These are phyloP conservation scores for Malassezia cuniculi DNA, from an alignment of 1,284 basidiomycete genomes.

Conservation along the genomic window DNA sequence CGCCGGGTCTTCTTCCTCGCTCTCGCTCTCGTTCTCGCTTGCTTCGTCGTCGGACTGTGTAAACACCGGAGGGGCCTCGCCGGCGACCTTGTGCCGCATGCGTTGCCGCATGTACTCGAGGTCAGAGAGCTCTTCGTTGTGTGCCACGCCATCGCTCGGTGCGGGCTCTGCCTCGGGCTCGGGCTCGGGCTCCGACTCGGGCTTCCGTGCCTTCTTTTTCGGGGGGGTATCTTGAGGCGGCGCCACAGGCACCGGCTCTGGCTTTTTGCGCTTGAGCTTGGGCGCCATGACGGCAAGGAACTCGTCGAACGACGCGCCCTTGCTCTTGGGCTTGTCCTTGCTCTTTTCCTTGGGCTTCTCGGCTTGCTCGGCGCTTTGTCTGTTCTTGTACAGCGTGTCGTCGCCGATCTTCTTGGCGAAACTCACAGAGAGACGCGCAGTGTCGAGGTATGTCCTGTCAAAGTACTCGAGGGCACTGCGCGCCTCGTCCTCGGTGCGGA, in stretches of 20 bases:
- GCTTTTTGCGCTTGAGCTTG: constrained; percentile 27
- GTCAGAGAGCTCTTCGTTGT: constrained; percentile 38
- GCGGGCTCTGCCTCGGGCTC: constrained; percentile 4
- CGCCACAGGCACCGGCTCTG: constrained; percentile 7
- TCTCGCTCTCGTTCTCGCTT: constrained; percentile 13
- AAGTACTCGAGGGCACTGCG: constrained; percentile 67
- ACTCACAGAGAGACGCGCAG: constrained; percentile 59
- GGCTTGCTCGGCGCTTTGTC: constrained; percentile 8
- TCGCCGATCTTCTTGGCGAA: constrained; percentile 53
- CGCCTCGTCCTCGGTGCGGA: constrained; percentile 68
- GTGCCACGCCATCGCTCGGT: constrained; percentile 21
- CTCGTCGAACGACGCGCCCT: constrained; percentile 32
- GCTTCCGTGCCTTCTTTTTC: constrained; percentile 11
- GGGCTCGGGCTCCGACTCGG: constrained; percentile 1
- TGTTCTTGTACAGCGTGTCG: constrained; percentile 18
- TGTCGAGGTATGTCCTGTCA: constrained; percentile 57
- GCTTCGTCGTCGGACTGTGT: constrained; percentile 16
- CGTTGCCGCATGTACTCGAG: constrained; percentile 46
- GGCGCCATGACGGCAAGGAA: constrained; percentile 42
- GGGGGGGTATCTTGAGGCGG: constrained; percentile 18
- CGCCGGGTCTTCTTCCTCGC: constrained; percentile 1
- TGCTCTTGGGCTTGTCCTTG: constrained; percentile 8
- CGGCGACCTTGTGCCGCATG: constrained; percentile 43
- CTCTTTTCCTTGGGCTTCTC: constrained; percentile 13
- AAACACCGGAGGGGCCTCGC: constrained; percentile 16